Evolutionary conservation across 1,284 basidiomycete species (phyloP), one percentile per base, ranked within the genome.

Genomic region (Trametes polyzona): DNA sequence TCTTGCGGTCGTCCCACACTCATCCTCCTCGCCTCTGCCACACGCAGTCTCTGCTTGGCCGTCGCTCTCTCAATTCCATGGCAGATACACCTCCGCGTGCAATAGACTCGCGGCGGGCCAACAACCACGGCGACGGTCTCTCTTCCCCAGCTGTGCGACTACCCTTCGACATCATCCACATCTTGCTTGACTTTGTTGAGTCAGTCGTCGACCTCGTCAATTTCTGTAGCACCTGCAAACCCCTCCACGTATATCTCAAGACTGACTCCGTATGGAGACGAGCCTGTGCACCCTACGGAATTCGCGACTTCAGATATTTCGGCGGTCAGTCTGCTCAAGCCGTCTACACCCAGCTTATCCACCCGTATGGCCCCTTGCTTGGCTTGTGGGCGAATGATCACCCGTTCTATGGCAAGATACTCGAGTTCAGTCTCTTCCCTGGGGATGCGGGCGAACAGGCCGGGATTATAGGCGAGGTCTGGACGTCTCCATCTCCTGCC

Each of bases 321-420:
- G 33, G 48, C 9, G 57, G 49, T 4, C 37, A 53, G 10, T 57
- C 67, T 7, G 64, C 64, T 24, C 57, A 43, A 23, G 50, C 59
- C 16, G 44, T 67, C 21, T 69, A 67, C 53, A 62, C 66, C 9
- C 48, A 56, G 21, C 57, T 69, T 4, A 50, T 69, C 16, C 56
- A 66, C 35, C 59, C 60, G n/a, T 69, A 67, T 35, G 66, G 55
- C 24, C 54, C 62, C 6, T 41, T 69, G 23, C 21, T 67, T 21
- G 67, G 67, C n/a, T 49, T 68, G 9, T 69, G 67, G 67, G 67
- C 67, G 0, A 65, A 56, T 46, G 66, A 69, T 43, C 44, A 62
- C 26, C 67, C 66, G 0, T 68, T 62, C 46, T 36, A 53, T 3
- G 66, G 67, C 1, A 64, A 59, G 36, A 54, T 69, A 35, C 26